These are phyloP conservation scores for Eutrema heterophyllum DNA, from an alignment of 345 rosid species.

Conservation along the genomic window DNA sequence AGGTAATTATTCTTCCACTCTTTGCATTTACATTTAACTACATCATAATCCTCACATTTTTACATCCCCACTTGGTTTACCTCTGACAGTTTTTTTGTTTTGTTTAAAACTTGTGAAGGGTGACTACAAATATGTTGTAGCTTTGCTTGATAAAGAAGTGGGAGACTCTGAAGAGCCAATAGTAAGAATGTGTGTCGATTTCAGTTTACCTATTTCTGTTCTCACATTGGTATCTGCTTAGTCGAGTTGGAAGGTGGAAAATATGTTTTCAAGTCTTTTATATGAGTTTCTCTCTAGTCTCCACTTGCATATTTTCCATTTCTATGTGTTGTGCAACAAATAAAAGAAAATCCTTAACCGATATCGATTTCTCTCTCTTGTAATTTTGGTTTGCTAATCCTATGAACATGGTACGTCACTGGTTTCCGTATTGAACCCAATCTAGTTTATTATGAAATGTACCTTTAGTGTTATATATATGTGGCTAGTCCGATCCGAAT, in stretches of 20 bases:
- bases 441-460: not conserved
- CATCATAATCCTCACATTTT: not conserved
- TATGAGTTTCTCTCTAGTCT: not conserved
- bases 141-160: not conserved
- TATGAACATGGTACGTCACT: not conserved
- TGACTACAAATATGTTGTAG: not conserved
- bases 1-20: not conserved
- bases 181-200: not conserved
- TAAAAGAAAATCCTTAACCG: not conserved
- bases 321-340: not conserved
- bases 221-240: not conserved
- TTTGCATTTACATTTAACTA: no score
- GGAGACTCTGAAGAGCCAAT: not conserved
- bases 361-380: not conserved
- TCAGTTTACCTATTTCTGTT: not conserved
- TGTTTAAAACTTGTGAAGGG: not conserved
- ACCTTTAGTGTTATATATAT: not conserved
- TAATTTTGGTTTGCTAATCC: not conserved
- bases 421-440: not conserved
- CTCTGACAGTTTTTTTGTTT: not conserved
- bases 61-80: not conserved
- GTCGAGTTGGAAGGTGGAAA: not conserved
- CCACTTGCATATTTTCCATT: not conserved
- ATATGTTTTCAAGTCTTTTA: not conserved
- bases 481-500: not conserved